Conservation (phyloP, 2,329 filamentous ascomycete species). For the Curvularia lunata region DNA sequence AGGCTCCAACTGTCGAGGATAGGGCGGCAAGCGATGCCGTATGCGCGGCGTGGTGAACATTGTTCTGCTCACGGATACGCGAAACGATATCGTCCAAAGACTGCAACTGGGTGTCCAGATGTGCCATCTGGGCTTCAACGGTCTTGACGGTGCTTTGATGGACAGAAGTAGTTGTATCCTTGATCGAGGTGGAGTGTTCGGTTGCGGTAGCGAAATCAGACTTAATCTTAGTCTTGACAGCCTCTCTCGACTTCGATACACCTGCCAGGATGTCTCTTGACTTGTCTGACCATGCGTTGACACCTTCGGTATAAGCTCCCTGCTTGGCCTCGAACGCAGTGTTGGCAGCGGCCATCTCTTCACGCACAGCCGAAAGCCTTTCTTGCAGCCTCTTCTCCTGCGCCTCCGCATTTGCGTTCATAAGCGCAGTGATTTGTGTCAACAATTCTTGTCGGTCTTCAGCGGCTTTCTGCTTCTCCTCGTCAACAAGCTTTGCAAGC, state of each 20-base stretch:
- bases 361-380: conserved; percentile 67
- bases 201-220: conserved; percentile 83
- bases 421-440: conserved; percentile 75
- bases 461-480: conserved; percentile 75
- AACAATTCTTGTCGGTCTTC: conserved; percentile 77
- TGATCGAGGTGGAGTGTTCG: conserved; percentile 81
- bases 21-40: conserved; percentile 69
- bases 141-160: conserved; percentile 89
- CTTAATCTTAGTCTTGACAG: conserved; percentile 80
- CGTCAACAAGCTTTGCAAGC: conserved; percentile 72
- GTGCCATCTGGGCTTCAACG: conserved; percentile 85
- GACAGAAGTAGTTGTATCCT: conserved; percentile 81
- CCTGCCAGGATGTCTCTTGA: conserved; percentile 73
- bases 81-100: conserved; percentile 90
- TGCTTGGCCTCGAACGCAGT: conserved; percentile 70
- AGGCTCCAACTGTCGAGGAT: conserved; percentile 71
- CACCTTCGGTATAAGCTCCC: conserved; percentile 69
- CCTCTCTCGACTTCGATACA: conserved; percentile 75
- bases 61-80: conserved; percentile 80
- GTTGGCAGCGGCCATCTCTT: conserved; percentile 69
- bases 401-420: conserved; percentile 74
- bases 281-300: conserved; percentile 75
- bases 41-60: conserved; percentile 75
- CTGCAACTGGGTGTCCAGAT: conserved; percentile 86
- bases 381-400: conserved; percentile 75